Evolutionary conservation across 192 early-diverging fungal species (phyloP), one percentile per base, ranked within the genome.

Genomic region (Spizellomyces punctatus): DNA sequence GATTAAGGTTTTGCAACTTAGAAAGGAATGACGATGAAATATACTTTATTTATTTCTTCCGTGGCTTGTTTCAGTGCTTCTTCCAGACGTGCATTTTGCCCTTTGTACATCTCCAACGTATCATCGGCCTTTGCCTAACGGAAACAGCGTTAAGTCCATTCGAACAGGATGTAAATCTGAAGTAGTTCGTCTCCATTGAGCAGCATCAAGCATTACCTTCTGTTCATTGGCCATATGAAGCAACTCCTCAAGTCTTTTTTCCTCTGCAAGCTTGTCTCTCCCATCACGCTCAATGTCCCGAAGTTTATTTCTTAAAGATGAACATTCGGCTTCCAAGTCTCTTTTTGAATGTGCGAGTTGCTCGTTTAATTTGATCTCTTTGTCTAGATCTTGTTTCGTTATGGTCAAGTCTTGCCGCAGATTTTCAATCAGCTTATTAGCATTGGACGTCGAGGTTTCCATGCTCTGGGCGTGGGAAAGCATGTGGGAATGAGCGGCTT

Each of bases 11-110:
- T 2, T 17, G 65, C 42, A 55, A 3, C n/a, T 77, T 70, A n/a
- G 19, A 55, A n/a, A 55, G 19, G 54, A 62, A 36, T 19, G 1
- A 22, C 4, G 0, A 63, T 74, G 17, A 54, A 54, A 2, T 9
- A n/a, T 64, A 82, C 80, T 58, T 82, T 82, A 55, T 62, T 77
- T 48, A 84, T 81, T 67, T 84, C 83, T 27, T 84, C 81, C 12
- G 71, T 68, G 0, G 76, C 64, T 45, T 49, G 45, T 19, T 58
- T 73, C 9, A 83, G 55, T 5, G 46, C 58, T 42, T 78, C 78
- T 14, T 84, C 81, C 12, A 84, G 64, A 12, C 72, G 64, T 4
- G 62, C 66, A 63, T 59, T 75, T 49, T 81, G 73, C 7, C 44
- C 48, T 42, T 73, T 74, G 46, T 71, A 54, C 8, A 66, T 9